These are phyloP conservation scores for Termitomyces sp. DNA, from an alignment of 768 basidiomycete genomes.

Conservation along the genomic window DNA sequence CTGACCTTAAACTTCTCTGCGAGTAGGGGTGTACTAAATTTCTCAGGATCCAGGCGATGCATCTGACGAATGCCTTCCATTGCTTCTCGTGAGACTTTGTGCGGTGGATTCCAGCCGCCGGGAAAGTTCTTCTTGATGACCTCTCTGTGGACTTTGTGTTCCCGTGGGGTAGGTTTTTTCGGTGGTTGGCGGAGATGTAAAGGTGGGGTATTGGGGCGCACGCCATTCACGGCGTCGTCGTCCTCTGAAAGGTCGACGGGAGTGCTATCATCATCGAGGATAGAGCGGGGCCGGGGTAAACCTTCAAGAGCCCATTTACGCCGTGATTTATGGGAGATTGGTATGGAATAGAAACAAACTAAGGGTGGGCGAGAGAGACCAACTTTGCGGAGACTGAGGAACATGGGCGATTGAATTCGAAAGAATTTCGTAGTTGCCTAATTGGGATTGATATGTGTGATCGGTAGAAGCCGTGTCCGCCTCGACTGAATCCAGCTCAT, in stretches of 20 bases:
- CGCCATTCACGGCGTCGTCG: conserved; percentile 42
- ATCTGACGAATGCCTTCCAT: conserved; percentile 77
- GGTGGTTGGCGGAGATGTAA: conserved; percentile 34
- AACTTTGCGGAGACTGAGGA: conserved; percentile 19
- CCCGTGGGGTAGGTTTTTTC: conserved; percentile 38
- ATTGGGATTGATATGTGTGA: conserved; percentile 10
- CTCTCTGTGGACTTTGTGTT: conserved; percentile 46
- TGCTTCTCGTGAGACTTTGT: conserved; percentile 75
- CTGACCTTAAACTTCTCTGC: conserved; percentile 75
- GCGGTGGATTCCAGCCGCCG: conserved; percentile 71
- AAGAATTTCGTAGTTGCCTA: conserved; percentile 6
- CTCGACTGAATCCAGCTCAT: conserved; percentile 1
- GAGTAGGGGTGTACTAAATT: conserved; percentile 63
- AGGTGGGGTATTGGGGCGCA: conserved; percentile 29
- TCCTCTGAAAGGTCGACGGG: conserved; percentile 48
- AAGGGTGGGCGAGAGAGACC: conserved; percentile 12
- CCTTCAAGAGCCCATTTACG: conserved; percentile 37
- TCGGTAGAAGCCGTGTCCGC: conserved; percentile 20
- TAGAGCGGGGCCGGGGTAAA: conserved; percentile 35
- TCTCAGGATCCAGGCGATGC: conserved; percentile 56
- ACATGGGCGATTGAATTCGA: conserved; percentile 15
- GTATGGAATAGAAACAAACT: conserved; percentile 19
- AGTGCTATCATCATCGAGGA: conserved; percentile 42
- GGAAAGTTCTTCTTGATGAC: conserved; percentile 52
- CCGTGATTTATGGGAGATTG: conserved; percentile 8